Percentiles rank a stretch among this genome's conserved stretches.
Evolutionary conservation across 768 basidiomycete genomes (phyloP).

Genomic region (Rhodotorula babjevae): DNA sequence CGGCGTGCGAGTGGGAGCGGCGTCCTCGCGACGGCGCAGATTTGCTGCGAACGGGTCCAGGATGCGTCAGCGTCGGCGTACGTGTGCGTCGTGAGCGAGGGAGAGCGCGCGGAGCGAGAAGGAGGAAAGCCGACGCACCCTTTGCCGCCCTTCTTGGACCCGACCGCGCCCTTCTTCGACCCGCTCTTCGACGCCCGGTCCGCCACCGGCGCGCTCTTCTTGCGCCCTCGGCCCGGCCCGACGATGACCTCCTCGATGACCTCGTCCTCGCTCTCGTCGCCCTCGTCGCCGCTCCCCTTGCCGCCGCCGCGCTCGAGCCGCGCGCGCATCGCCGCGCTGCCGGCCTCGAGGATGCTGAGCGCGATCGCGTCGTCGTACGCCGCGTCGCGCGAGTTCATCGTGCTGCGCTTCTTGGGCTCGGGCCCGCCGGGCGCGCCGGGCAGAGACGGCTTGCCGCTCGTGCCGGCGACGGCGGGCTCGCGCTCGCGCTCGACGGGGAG

Average conservation of each 20-base stretch:
- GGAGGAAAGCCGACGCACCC: not conserved
- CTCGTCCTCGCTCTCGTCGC: conserved; percentile 10
- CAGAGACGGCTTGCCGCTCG: not conserved
- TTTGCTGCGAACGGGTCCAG: not conserved
- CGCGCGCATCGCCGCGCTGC: conserved; percentile 40
- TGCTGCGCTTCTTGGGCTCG: conserved; percentile 69
- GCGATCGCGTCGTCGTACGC: conserved; percentile 71
- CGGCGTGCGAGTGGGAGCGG: conserved; percentile 2
- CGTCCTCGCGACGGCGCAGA: not conserved
- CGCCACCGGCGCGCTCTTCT: not conserved
- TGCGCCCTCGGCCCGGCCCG: not conserved
- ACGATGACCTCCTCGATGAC: conserved; percentile 1
- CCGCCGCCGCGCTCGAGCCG: conserved; percentile 29
- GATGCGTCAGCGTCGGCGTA: not conserved
- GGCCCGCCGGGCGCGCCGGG: not conserved
- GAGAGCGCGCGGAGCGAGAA: no score
- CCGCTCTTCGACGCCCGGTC: not conserved
- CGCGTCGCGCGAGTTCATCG: conserved; percentile 96
- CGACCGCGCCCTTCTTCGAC: not conserved
- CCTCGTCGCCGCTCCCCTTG: conserved; percentile 8
- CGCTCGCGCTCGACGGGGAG: conserved; percentile 7
- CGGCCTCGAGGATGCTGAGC: conserved; percentile 24
- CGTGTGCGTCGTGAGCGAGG: not conserved
- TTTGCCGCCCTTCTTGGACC: not conserved
- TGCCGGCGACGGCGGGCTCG: not conserved